Evolutionary conservation across 345 rosid species (phyloP).

Genomic region (Cardamine resedifolia): DNA sequence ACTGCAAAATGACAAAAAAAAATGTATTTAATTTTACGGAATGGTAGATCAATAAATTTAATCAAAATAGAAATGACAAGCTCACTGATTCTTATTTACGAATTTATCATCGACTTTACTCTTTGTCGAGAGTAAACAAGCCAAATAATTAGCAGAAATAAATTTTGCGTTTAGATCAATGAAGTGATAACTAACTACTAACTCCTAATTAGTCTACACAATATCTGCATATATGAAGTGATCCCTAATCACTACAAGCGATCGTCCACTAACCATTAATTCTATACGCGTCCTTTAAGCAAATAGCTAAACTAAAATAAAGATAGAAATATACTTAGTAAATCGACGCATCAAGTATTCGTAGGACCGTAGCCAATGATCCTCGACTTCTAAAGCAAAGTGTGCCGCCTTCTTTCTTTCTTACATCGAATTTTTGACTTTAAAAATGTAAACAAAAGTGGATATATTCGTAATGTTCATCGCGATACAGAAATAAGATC

Average conservation of each 20-base stretch:
- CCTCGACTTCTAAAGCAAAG: conserved; percentile 25
- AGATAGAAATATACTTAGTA: background rate
- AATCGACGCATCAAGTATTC: background rate
- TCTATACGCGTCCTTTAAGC: background rate
- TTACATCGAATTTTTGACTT: background rate
- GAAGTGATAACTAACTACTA: background rate
- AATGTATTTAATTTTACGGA: too few relatives aligned
- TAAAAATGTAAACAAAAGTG: conserved; percentile 10
- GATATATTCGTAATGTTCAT: conserved; percentile 26
- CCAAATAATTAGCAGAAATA: too few relatives aligned
- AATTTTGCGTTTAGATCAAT: too few relatives aligned
- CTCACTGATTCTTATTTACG: background rate
- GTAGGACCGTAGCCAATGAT: conserved; percentile 5
- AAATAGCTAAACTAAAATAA: conserved; percentile 9
- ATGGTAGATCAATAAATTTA: background rate
- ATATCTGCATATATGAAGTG: background rate
- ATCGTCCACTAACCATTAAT: background rate
- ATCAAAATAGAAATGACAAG: background rate
- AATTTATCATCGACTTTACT: background rate
- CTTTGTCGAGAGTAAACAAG: background rate
- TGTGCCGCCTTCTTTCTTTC: conserved; percentile 26
- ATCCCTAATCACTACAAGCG: background rate
- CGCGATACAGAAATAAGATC: conserved; percentile 17
- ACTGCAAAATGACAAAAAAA: background rate
- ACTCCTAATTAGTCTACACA: background rate